Percentiles rank a stretch among this genome's conserved stretches.
phyloP scores from a whole-genome alignment of 192 early-diverging fungal species.

The Spizellomyces punctatus region DNA sequence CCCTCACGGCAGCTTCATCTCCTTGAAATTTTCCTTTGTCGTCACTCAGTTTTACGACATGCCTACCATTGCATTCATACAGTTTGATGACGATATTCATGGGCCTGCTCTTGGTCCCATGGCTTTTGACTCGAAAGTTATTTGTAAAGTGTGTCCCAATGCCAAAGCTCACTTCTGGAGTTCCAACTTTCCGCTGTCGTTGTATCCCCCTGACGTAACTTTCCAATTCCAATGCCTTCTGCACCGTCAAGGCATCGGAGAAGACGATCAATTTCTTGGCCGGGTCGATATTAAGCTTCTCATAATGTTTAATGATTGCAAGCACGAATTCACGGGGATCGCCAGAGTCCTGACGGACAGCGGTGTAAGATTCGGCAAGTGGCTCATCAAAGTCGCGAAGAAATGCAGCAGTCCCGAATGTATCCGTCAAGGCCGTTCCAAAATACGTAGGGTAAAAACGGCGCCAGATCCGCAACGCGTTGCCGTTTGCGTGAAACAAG shows the following conservation, averaged over 20 bases:
- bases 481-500: slow-evolving; percentile 55
- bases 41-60: too few species aligned
- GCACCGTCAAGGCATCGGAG: slow-evolving; percentile 66
- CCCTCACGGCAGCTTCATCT: too few species aligned
- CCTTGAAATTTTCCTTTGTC: too few species aligned
- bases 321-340: slow-evolving; percentile 65
- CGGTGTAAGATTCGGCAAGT: slow-evolving; percentile 51
- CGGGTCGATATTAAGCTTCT: slow-evolving; percentile 56
- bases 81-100: too few species aligned
- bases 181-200: too few species aligned
- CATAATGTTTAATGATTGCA: slow-evolving; percentile 60
- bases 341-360: slow-evolving; percentile 76
- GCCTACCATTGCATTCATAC: too few species aligned
- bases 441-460: slow-evolving; percentile 56
- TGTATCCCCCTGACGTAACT: slow-evolving; percentile 34
- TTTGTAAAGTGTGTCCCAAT: too few species aligned
- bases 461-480: slow-evolving; percentile 64
- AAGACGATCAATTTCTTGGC: slow-evolving; percentile 67
- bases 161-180: too few species aligned
- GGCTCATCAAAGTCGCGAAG: slow-evolving; percentile 60
- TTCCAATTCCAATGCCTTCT: slow-evolving; percentile 53
- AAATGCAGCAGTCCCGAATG: slow-evolving; percentile 68
- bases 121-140: too few species aligned
- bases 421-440: slow-evolving; percentile 74
- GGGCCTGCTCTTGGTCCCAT: too few species aligned